These are phyloP conservation scores for Plasmodium gallinaceum DNA, from an alignment of 169 alveolate genomes.

Conservation along the genomic window DNA sequence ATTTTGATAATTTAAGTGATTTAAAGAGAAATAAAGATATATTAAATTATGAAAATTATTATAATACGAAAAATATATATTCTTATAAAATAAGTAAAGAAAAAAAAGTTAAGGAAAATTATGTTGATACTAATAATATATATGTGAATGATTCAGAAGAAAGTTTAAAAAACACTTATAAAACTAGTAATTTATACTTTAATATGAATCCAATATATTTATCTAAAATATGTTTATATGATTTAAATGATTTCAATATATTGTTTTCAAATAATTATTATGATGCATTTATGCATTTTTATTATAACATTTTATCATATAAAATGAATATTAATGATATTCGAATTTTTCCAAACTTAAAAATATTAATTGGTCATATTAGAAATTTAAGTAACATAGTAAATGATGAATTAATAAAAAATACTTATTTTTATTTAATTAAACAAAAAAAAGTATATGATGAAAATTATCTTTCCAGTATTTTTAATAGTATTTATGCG, in stretches of 20 bases:
- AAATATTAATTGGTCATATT: constrained; percentile 63
- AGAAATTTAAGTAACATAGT: constrained; percentile 67
- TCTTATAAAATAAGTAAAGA: constrained; percentile 49
- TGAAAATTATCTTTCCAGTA: constrained; percentile 15
- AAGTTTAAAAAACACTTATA: constrained; percentile 33
- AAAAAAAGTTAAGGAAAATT: background rate
- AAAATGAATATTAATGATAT: constrained; percentile 65
- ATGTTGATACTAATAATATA: constrained; percentile 57
- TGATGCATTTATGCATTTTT: constrained; percentile 73
- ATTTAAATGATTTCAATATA: constrained; percentile 70
- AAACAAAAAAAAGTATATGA: constrained; percentile 52
- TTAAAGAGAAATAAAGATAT: constrained; percentile 63
- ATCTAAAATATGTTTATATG: constrained; percentile 72
- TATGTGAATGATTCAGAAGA: constrained; percentile 48
- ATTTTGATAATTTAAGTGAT: constrained; percentile 67
- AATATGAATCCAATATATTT: constrained; percentile 69
- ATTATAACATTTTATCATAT: constrained; percentile 59
- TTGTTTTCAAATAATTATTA: constrained; percentile 61
- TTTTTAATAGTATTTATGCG: constrained; percentile 16
- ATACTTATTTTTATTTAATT: constrained; percentile 64
- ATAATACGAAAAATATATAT: constrained; percentile 56
- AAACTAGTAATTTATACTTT: constrained; percentile 70
- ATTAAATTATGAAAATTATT: constrained; percentile 38
- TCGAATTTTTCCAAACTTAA: constrained; percentile 68
- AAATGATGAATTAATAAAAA: constrained; percentile 63